These are phyloP conservation scores for Salix arbutifolia DNA, from an alignment of 345 rosid genomes.

Conservation along the genomic window DNA sequence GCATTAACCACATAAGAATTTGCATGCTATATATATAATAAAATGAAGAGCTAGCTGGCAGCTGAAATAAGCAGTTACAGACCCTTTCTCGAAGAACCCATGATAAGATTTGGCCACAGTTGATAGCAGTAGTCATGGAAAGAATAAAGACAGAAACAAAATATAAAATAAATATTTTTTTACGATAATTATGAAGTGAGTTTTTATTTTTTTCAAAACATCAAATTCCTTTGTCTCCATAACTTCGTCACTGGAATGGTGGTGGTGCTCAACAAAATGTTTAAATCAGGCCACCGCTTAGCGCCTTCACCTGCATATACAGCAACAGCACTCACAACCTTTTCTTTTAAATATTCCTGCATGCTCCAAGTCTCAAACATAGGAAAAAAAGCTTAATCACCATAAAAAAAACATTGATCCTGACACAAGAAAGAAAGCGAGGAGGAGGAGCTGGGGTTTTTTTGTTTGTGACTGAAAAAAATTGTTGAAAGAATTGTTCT, in stretches of 20 bases:
- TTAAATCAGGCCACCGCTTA: slow-evolving; percentile 49
- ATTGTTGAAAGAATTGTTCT: too few species aligned
- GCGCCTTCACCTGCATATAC: slow-evolving; percentile 63
- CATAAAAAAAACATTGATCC: too few species aligned
- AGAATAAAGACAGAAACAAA: slow-evolving; percentile 29
- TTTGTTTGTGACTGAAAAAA: too few species aligned
- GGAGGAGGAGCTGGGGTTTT: too few species aligned
- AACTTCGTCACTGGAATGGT: slow-evolving; percentile 70
- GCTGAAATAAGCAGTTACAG: slow-evolving; percentile 21
- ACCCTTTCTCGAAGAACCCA: slow-evolving; percentile 54
- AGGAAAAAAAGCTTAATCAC: too few species aligned
- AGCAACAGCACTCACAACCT: not conserved
- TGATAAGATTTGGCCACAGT: slow-evolving; percentile 86
- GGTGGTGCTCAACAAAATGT: slow-evolving; percentile 72
- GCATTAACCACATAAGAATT: not conserved
- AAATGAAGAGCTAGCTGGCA: not conserved
- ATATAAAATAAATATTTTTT: not conserved
- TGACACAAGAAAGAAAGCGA: too few species aligned
- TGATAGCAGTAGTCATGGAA: slow-evolving; percentile 63
- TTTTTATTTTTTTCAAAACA: not conserved
- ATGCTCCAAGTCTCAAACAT: too few species aligned
- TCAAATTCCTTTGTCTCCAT: not conserved
- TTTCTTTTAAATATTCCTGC: too few species aligned
- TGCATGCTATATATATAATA: not conserved
- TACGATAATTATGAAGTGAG: too few species aligned